Evolutionary conservation across 441 rosid genomes (phyloP), one percentile per base, ranked within the genome.

Genomic region (Manihot esculenta): DNA sequence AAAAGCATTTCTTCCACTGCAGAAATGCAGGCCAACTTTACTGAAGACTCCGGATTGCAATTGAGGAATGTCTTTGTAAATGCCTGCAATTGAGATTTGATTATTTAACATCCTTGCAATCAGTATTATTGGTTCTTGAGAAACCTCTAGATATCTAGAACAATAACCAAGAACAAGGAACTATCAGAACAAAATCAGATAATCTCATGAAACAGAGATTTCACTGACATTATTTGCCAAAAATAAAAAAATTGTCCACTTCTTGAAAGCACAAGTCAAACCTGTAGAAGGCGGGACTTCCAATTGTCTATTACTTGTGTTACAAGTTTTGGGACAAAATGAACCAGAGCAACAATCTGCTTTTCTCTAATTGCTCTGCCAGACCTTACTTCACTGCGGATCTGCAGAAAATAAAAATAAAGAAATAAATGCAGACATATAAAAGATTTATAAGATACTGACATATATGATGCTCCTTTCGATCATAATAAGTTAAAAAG

Each of bases 271-370:
- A 33, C 38, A 24, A 66, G 44, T 72, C 74, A 62, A 78, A 93
- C 98, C 99, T 92, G 88, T 54, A 96, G 84, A 81, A 96, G 85
- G 56, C 79, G 83, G 49, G 72, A 76, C 77, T 82, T 89, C 97
- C 91, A 87, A 72, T 72, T 66, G 45, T 59, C 73, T 33, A 73
- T 70, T 74, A 86, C 82, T 67, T 78, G 83, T 41, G 71, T 73
- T 55, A 86, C 63, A 72, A 92, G 92, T 78, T 85, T 89, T 64
- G 99, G 91, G 72, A 92, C 70, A 81, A 82, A 90, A 41, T 87
- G 85, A 64, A 92, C 75, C 41, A 94, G 77, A 24, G 75, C 61
- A 57, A 84, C 79, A 62, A 84, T 66, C 73, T 81, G 87, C 71
- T 88, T 88, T 57, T 84, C 87, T 57, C 81, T 76, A 26, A 49